These are phyloP conservation scores for Dendrocalamus latiflorus DNA, from an alignment of 202 grass and related monocot genomes.

Conservation along the genomic window DNA sequence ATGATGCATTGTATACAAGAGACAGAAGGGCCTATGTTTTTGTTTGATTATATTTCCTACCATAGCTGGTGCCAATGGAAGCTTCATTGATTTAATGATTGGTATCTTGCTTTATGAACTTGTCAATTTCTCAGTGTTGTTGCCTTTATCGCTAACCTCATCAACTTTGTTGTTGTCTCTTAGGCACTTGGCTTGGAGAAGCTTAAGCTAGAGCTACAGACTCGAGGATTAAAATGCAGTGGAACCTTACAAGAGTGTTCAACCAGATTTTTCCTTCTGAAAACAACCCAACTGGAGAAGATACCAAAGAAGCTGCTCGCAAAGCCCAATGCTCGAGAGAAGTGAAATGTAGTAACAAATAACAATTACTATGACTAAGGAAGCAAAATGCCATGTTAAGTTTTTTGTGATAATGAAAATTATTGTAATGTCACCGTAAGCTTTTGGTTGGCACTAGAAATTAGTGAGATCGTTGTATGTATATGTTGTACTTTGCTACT, in stretches of 20 bases:
- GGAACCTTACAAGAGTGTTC: constrained; percentile 85
- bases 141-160: neutral
- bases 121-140: neutral
- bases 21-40: neutral
- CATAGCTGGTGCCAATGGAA: neutral
- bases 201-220: constrained; percentile 78
- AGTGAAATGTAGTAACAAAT: constrained; percentile 35
- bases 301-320: constrained; percentile 89
- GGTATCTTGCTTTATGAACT: neutral
- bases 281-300: constrained; percentile 77
- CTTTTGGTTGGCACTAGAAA: constrained; percentile 4
- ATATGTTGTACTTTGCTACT: neutral
- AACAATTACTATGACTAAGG: neutral
- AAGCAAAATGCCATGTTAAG: neutral
- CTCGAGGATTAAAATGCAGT: constrained; percentile 67
- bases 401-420: neutral
- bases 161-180: constrained; percentile 5
- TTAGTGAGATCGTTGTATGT: constrained; percentile 17
- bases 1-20: neutral
- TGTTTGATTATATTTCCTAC: neutral
- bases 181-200: constrained; percentile 70
- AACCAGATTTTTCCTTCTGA: constrained; percentile 79
- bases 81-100: no score
- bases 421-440: constrained; percentile 36
- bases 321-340: constrained; percentile 37